These are phyloP conservation scores for Chytriomyces hyalinus DNA, from an alignment of 192 early-diverging fungal species.

Conservation along the genomic window DNA sequence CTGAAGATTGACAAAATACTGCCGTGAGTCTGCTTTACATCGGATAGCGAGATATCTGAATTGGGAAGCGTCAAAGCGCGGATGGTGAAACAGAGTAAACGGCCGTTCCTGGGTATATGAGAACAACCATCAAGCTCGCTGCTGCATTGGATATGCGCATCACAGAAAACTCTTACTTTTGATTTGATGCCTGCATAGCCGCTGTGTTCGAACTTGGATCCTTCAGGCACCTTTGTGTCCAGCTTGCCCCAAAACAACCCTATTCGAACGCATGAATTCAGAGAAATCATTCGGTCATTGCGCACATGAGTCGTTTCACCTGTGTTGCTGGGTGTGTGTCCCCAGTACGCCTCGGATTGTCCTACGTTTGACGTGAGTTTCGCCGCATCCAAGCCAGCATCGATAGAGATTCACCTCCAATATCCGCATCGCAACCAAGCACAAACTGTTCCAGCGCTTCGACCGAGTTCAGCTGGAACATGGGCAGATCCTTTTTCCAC, in stretches of 20 bases:
- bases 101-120: slow-evolving; percentile 54
- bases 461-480: slow-evolving; percentile 68
- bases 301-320: slow-evolving; percentile 48
- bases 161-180: slow-evolving; percentile 52
- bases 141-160: background rate
- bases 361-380: slow-evolving; percentile 44
- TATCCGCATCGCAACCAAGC: slow-evolving; percentile 88
- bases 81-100: slow-evolving; percentile 74
- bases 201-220: slow-evolving; percentile 72
- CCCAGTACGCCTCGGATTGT: slow-evolving; percentile 75
- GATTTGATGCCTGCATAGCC: slow-evolving; percentile 93
- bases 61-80: slow-evolving; percentile 82
- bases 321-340: slow-evolving; percentile 64
- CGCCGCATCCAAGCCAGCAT: background rate
- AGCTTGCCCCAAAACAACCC: slow-evolving; percentile 83
- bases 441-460: slow-evolving; percentile 76
- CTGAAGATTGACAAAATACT: slow-evolving; percentile 94
- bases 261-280: background rate
- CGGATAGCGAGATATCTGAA: slow-evolving; percentile 84
- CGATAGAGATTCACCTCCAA: slow-evolving; percentile 72
- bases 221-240: slow-evolving; percentile 77
- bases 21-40: slow-evolving; percentile 79
- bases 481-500: slow-evolving; percentile 74
- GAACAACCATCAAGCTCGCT: slow-evolving; percentile 15
- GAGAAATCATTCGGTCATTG: slow-evolving; percentile 22